Evolutionary conservation across 805 yeast species (phyloP).

Genomic region (Candida ipomoeae): DNA sequence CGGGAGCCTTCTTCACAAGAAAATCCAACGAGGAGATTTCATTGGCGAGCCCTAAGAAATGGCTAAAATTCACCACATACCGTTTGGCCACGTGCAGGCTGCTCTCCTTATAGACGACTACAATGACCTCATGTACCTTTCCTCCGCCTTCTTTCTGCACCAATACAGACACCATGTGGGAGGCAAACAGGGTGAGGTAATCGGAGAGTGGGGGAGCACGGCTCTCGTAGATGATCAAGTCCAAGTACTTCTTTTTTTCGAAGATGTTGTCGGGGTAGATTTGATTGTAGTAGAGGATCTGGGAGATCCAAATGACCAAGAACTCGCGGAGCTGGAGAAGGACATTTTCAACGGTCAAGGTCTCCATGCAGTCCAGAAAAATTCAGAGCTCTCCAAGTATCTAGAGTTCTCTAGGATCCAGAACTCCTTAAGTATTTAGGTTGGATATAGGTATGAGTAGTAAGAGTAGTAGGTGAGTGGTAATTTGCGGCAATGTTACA

Average conservation of each 20-base stretch:
- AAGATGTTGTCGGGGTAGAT: slow-evolving; percentile 55
- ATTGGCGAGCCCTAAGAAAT: slow-evolving; percentile 23
- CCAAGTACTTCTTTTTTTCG: slow-evolving; percentile 38
- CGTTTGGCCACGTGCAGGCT: slow-evolving; percentile 30
- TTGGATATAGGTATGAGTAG: no score
- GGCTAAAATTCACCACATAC: slow-evolving; percentile 35
- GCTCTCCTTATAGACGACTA: slow-evolving; percentile 36
- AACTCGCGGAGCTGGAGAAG: slow-evolving; percentile 44
- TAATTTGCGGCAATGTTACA: not conserved
- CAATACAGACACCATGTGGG: slow-evolving; percentile 21
- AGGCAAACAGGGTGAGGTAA: slow-evolving; percentile 40
- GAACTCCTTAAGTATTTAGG: no score
- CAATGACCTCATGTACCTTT: slow-evolving; percentile 26
- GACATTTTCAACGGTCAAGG: slow-evolving; percentile 26
- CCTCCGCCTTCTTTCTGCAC: slow-evolving; percentile 22
- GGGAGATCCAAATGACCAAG: slow-evolving; percentile 48
- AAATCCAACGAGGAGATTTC: slow-evolving; percentile 15
- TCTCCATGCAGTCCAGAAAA: slow-evolving; percentile 4
- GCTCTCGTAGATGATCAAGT: slow-evolving; percentile 37
- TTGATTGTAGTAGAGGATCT: slow-evolving; percentile 47
- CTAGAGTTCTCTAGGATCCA: no score
- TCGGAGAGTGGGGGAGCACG: slow-evolving; percentile 46
- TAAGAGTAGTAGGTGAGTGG: no score
- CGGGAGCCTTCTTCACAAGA: slow-evolving; percentile 13
- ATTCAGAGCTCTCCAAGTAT: no score